Evolutionary conservation across 176 grass and related monocot genomes (phyloP).

Genomic region (Avena sativa): DNA sequence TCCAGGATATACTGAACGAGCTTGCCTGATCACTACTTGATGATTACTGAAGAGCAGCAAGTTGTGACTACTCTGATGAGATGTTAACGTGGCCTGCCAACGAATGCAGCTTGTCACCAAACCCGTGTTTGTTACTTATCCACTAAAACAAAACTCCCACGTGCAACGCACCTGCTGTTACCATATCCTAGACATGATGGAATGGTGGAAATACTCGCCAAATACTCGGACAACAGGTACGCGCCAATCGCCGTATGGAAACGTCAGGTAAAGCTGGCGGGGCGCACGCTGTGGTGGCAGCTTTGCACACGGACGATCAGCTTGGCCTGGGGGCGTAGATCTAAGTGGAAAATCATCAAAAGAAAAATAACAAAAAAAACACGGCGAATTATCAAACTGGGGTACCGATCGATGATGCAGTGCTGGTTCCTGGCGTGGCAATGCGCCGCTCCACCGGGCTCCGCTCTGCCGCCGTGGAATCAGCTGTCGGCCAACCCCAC

Average conservation of each 20-base stretch:
- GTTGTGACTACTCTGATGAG: background rate
- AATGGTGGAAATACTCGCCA: background rate
- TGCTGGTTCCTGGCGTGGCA: too few relatives aligned
- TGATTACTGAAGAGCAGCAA: background rate
- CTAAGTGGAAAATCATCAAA: too few relatives aligned
- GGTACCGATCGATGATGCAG: too few relatives aligned
- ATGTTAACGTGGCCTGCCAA: constrained; percentile 11
- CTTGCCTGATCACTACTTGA: background rate
- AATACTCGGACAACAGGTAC: background rate
- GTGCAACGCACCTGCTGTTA: background rate
- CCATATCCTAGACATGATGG: background rate
- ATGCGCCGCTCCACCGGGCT: too few relatives aligned
- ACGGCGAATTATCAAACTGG: too few relatives aligned
- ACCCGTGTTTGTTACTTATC: background rate
- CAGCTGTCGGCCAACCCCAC: too few relatives aligned
- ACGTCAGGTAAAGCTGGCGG: background rate
- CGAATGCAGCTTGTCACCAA: background rate
- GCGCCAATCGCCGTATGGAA: background rate
- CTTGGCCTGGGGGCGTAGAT: too few relatives aligned
- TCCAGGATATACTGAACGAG: background rate
- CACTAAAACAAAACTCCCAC: background rate
- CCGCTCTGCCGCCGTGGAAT: too few relatives aligned
- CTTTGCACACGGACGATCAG: background rate
- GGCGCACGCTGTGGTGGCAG: background rate
- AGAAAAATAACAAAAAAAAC: too few relatives aligned